Evolutionary conservation across 192 early-diverging fungal genomes (phyloP), one percentile per base, ranked within the genome.

Genomic region (Coemansia sp.): DNA sequence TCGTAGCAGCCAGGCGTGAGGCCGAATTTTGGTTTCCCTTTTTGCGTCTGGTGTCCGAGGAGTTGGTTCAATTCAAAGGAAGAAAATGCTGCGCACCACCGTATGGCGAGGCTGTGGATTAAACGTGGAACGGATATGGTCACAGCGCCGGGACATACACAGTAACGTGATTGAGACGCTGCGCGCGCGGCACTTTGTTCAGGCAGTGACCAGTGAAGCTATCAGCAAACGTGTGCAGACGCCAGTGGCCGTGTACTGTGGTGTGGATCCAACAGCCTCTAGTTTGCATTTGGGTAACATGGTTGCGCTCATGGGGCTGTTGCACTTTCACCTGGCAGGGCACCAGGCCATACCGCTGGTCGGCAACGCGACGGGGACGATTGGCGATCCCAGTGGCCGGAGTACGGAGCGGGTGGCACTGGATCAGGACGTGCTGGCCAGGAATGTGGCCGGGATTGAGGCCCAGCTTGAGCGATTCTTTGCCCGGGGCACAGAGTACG

Each of bases 261-360:
- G 95, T 31, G 85, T 98, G 22, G 95, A 98, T 61, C 95, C 95
- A 9, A 98, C 92, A 0, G 95, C 95, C 17, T 64, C 64, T n/a
- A 88, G 86, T 56, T 70, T 95, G 20, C 95, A 98, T 55, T 70
- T 94, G 11, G 95, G 95, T 17, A 98, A 95, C 60, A 79, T 98
- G 53, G 77, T 94, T 4, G 81, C 87, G 12, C 69, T 95, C 22
- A 87, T 93, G 65, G 86, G 85, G 8, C 70, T 94, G 31, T 75
- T 95, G 17, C 91, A 94, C 69, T 95, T 95, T 53, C 84, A 90
- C 34, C 69, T 87, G 32, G 79, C 67, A 19, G 93, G 91, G 0
- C 94, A 97, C 67, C 78, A 82, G 53, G 80, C 84, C 31, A 85
- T 93, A 27, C 86, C 87, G 23, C 78, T 97, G 64, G 90, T 96